phyloP scores from a whole-genome alignment of 2,329 filamentous ascomycete genomes.

The Aspergillus nomiae region DNA sequence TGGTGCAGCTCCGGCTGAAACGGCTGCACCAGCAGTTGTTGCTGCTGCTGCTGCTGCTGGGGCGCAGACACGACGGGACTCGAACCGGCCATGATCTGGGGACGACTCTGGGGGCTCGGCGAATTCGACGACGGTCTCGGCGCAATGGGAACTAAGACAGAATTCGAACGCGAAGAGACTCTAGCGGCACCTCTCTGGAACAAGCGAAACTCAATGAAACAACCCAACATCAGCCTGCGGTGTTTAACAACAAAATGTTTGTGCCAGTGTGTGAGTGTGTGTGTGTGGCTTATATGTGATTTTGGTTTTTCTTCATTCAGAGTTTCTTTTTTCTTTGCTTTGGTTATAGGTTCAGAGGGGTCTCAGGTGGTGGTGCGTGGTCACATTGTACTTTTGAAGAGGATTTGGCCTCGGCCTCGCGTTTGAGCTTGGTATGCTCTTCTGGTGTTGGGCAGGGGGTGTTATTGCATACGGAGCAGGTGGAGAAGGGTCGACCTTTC shows the following conservation, averaged over 20 bases:
- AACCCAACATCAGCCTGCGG: constrained; percentile 20
- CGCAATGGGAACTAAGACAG: constrained; percentile 21
- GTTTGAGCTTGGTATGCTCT: constrained; percentile 71
- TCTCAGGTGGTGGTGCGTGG: constrained; percentile 5
- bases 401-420: constrained; percentile 32
- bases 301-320: neutral
- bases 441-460: constrained; percentile 88
- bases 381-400: constrained; percentile 17
- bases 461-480: constrained; percentile 86
- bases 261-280: neutral
- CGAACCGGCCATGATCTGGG: neutral
- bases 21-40: neutral
- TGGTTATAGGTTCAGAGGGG: neutral
- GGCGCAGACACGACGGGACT: neutral
- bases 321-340: neutral
- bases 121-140: constrained; percentile 18
- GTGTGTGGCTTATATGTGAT: neutral
- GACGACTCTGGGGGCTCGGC: neutral
- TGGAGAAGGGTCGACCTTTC: constrained; percentile 92
- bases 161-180: constrained; percentile 12
- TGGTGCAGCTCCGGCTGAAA: neutral
- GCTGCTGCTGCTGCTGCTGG: neutral
- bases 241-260: neutral
- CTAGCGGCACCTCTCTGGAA: constrained; percentile 18
- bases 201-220: constrained; percentile 7